Evolutionary conservation across 2,329 filamentous ascomycete genomes (phyloP), one percentile per base, ranked within the genome.

Genomic region (Shiraia bambusicola): DNA sequence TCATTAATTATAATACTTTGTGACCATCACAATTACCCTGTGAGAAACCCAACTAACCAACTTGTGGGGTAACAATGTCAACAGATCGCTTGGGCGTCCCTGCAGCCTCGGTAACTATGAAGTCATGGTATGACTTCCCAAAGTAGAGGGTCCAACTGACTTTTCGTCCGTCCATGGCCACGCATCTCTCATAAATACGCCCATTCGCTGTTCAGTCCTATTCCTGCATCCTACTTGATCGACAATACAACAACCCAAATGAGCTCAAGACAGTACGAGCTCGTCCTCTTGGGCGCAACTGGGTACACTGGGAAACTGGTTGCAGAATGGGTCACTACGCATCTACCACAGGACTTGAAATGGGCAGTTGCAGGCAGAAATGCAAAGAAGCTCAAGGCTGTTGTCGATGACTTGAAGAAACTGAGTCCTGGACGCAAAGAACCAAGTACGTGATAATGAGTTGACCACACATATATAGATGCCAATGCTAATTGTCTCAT

Each of bases 301-400:
- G 91, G 91, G 19, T 95, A 94, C 69, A 96, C 91, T 0, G 91
- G 91, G 28, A 84, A 81, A 52, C 76, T 87, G 54, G 83, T 83
- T 2, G 84, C 84, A 19, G 84, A 94, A 65, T 82, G 93, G 67
- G 85, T 95, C 58, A 77, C 82, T 37, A 77, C 76, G 11, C 72
- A 80, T 51, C 74, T 89, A 1, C 86, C 90, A 0, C 88, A 86
- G 13, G 80, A 88, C 63, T 68, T 95, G 48, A 89, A 82, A 73
- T 96, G 91, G 91, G 91, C 88, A 11, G 75, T 96, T 40, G 88
- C 89, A 32, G 91, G 91, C 22, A 86, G 91, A 17, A 91, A 87
- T n/a, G 73, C 77, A 34, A 72, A 76, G 34, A 95, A 95, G 67
- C 77, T 97, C 4, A 78, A 86, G 52, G 70, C 72, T 28, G 69